Base-by-base conservation (phyloP, 495 filamentous ascomycete species). In the Lindgomyces ingoldianus region DNA sequence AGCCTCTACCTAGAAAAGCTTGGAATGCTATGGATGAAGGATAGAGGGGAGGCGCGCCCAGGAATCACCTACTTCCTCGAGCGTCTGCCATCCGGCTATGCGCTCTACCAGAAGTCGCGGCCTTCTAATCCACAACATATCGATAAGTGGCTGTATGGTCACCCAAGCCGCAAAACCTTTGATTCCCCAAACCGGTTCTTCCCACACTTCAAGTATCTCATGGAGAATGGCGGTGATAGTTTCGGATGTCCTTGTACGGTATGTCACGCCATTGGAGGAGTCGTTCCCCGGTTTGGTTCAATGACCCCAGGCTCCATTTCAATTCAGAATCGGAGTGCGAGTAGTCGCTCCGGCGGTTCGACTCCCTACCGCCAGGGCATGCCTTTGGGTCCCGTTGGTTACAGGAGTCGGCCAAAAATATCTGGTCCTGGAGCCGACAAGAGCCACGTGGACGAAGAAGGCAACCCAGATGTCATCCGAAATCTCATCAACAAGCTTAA, bases 201-300 rank as follows among this genome's bases (percentile, higher is more conserved):
- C 27, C 79, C 80, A 0, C 85, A 88, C 62, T 87, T 87, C 71
- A 74, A 72, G 48, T 77, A 78, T 73, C 67, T 87, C 24, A 84
- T 86, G 80, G 79, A 77, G 6, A 74, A 81, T 55, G 69, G 55
- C 4, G 72, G 68, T 0, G 64, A 62, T 24, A 72, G 49, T 80
- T 78, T 72, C 42, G 71, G 36, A 62, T 79, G 65, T 81, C 47
- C 56, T 2, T 78, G 76, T 48, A 74, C 73, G 19, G 65, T 77
- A 4, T 78, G 76, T 49, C 44, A 49, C n/a, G 60, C 57, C 2
- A 62, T 44, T 39, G 67, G 59, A 14, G 54, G 48, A 25, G 52
- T 19, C 11, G 53, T 65, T 42, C 58, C 56, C 12, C 27, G 29
- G 12, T 2, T 61, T 21, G 47, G 46, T 25, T 11, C 11, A n/a